Conservation (phyloP, 441 rosid species). For the Theobroma grandiflorum region DNA sequence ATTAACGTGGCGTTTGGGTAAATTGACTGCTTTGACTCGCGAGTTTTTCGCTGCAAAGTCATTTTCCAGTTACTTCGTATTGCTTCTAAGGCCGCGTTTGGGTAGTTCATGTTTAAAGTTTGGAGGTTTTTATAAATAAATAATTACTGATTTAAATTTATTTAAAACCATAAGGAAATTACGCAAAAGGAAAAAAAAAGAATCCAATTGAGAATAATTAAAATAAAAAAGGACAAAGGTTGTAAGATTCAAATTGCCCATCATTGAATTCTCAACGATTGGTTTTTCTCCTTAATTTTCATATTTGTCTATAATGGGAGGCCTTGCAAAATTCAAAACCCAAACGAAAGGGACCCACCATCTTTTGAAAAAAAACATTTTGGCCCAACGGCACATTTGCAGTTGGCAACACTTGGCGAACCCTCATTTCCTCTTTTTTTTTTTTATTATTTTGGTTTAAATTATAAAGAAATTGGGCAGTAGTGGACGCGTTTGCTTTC, state of each 20-base stretch:
- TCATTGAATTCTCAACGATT: not conserved
- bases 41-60: constrained; percentile 22
- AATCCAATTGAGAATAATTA: no score
- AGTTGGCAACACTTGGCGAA: not conserved
- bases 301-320: not conserved
- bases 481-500: not conserved
- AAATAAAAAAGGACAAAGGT: not conserved
- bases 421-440: not conserved
- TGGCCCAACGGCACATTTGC: not conserved
- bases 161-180: no score
- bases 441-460: no score
- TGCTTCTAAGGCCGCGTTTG: not conserved
- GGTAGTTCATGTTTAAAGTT: not conserved
- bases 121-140: no score
- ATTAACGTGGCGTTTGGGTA: not conserved
- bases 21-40: constrained; percentile 5
- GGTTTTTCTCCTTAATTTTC: not conserved
- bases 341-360: not conserved
- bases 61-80: not conserved
- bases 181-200: no score
- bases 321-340: not conserved
- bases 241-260: not conserved
- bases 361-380: not conserved
- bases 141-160: no score
- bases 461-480: no score